A percentile compares a stretch with the other conserved stretches of the same genome.
Evolutionary conservation across 1,139 yeast genomes (phyloP).

Genomic region (Scheffersomyces segobiensis): DNA sequence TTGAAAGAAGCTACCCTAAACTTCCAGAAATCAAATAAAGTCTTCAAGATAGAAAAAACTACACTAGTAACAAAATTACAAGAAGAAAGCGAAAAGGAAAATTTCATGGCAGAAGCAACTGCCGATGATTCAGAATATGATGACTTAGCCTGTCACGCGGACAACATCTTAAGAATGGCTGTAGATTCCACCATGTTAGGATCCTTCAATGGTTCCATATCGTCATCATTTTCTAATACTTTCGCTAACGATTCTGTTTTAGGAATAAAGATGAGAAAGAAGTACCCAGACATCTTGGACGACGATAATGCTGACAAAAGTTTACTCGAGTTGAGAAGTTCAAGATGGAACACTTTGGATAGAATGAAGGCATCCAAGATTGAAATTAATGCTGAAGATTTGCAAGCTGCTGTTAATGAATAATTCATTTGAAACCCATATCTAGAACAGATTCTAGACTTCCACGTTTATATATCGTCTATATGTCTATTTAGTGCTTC

Average conservation of each 20-base stretch:
- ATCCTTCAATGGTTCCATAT: slow-evolving; percentile 35
- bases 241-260: slow-evolving; percentile 34
- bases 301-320: slow-evolving; percentile 33
- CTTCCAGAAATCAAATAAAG: slow-evolving; percentile 13
- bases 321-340: slow-evolving; percentile 29
- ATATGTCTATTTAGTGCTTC: background rate
- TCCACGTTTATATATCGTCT: slow-evolving; percentile 1
- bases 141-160: slow-evolving; percentile 50
- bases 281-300: slow-evolving; percentile 17
- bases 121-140: slow-evolving; percentile 34
- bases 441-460: slow-evolving; percentile 2
- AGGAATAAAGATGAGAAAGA: slow-evolving; percentile 15
- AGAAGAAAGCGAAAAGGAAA: slow-evolving; percentile 1
- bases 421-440: background rate
- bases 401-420: slow-evolving; percentile 29
- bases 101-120: slow-evolving; percentile 6
- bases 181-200: slow-evolving; percentile 51
- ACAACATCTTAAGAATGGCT: slow-evolving; percentile 50
- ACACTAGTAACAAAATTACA: slow-evolving; percentile 9
- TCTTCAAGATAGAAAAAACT: slow-evolving; percentile 21
- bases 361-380: slow-evolving; percentile 24
- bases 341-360: slow-evolving; percentile 19
- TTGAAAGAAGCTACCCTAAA: slow-evolving; percentile 13
- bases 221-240: slow-evolving; percentile 35
- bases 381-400: slow-evolving; percentile 41